Percentiles rank a stretch among this genome's conserved stretches.
phyloP scores from a whole-genome alignment of 2,329 filamentous ascomycete genomes.

The Claviceps digitariae region DNA sequence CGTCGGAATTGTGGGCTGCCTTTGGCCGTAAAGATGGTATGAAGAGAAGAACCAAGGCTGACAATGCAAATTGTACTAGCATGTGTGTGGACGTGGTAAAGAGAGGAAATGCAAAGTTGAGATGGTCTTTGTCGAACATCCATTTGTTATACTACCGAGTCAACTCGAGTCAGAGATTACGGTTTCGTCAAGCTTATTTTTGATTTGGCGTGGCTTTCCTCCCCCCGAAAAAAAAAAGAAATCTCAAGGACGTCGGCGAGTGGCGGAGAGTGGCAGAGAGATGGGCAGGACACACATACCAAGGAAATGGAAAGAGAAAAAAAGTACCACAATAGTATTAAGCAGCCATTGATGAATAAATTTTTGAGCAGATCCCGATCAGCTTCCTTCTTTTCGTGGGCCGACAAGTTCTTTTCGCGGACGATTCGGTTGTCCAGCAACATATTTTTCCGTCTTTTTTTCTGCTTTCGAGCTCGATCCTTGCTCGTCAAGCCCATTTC shows the following conservation, averaged over 20 bases:
- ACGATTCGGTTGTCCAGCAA: conserved; percentile 57
- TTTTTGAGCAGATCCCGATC: conserved; percentile 59
- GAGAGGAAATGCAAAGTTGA: conserved; percentile 87
- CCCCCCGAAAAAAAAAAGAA: too few relatives aligned
- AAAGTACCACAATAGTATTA: conserved; percentile 78
- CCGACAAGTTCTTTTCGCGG: conserved; percentile 45
- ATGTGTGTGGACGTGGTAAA: conserved; percentile 95
- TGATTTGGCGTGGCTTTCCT: too few relatives aligned
- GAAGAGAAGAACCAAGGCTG: conserved; percentile 64
- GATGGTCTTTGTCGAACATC: conserved; percentile 83
- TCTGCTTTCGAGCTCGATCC: conserved; percentile 55
- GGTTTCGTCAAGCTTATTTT: neutral
- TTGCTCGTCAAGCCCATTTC: conserved; percentile 72
- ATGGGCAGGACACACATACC: conserved; percentile 35
- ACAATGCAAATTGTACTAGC: conserved; percentile 79
- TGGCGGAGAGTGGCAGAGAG: neutral
- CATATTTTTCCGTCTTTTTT: conserved; percentile 53
- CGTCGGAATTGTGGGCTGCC: conserved; percentile 31
- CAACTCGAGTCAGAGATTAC: conserved; percentile 9
- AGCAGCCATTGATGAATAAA: conserved; percentile 58
- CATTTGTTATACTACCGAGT: conserved; percentile 86
- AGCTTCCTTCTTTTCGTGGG: conserved; percentile 60
- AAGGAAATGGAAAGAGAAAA: conserved; percentile 91
- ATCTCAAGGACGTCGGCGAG: too few relatives aligned
- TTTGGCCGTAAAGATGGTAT: conserved; percentile 70